Evolutionary conservation across 768 basidiomycete species (phyloP), one percentile per base, ranked within the genome.

Genomic region (Lanmaoa rubissima): DNA sequence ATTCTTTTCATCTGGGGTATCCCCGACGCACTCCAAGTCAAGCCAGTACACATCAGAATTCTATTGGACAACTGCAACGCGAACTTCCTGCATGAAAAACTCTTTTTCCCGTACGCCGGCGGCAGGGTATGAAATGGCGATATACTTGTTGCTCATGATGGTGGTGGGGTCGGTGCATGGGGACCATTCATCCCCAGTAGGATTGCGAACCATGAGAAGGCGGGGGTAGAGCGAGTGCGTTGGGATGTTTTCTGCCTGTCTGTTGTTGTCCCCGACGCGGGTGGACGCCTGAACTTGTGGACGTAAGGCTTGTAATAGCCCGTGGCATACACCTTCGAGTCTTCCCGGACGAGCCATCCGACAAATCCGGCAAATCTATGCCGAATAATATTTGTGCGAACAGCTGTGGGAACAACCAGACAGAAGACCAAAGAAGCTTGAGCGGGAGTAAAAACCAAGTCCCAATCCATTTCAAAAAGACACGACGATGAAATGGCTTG

Each of bases 41-140:
- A 57, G 49, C 64, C 64, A 65, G 43, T 65, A 65, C 64, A 65
- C 64, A 5, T 57, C 2, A 26, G 51, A 49, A 19, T 41, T 52
- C 21, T 13, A 16, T n/a, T 7, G 40, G 42, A 28, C 41, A 38
- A 21, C 42, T 4, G 45, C 47, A 4, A 31, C 19, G 8, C 57
- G 61, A 42, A 65, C 51, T 36, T 50, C 55, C 4, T 55, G 45
- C 8, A 21, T 53, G 13, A 65, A 65, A 8, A 11, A 5, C 1
- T 24, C 43, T 31, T 59, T 62, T 14, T 39, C 17, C 17, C 16
- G 55, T 12, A 65, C 44, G 11, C 65, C 57, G 0, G 40, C 14
- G 16, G 58, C 55, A 6, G 53, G 55, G 52, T 57, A 65, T 1
- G 64, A 65, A 19, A 65, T 62, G 16, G 57, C 61, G 34, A 65